A percentile compares a stretch with the other conserved stretches of the same genome.
These are phyloP conservation scores for Fusarium sp. DNA, from an alignment of 2,329 filamentous ascomycete genomes.

Conservation along the genomic window DNA sequence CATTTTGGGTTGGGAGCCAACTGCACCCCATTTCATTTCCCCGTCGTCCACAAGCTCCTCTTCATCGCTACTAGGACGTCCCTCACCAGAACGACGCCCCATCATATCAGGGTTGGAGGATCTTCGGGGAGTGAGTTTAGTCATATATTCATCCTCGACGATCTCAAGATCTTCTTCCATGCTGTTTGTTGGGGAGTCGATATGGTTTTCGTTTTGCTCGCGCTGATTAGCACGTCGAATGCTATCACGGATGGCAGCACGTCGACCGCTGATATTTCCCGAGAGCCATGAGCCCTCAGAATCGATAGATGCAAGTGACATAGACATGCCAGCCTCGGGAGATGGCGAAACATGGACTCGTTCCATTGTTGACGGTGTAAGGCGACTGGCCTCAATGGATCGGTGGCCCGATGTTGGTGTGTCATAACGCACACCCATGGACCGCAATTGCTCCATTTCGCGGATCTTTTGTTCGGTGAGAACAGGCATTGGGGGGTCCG, in stretches of 20 bases:
- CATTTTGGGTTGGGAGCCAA: constrained; percentile 64
- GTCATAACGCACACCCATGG: constrained; percentile 56
- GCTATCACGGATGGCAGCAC: constrained; percentile 61
- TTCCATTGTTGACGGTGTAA: constrained; percentile 41
- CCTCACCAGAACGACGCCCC: constrained; percentile 62
- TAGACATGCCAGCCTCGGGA: constrained; percentile 75
- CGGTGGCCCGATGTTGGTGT: constrained; percentile 60
- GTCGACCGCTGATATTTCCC: constrained; percentile 70
- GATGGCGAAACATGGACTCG: constrained; percentile 53
- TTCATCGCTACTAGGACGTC: constrained; percentile 70
- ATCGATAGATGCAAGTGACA: constrained; percentile 93
- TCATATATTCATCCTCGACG: constrained; percentile 79
- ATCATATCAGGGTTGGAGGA: constrained; percentile 45
- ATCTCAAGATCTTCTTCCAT: constrained; percentile 74
- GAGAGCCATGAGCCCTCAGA: constrained; percentile 97
- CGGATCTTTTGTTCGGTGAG: constrained; percentile 47
- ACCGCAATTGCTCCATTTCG: constrained; percentile 47
- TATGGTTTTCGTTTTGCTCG: constrained; percentile 52
- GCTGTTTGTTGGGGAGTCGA: constrained; percentile 54
- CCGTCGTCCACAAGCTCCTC: constrained; percentile 60
- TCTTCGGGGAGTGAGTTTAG: constrained; percentile 55
- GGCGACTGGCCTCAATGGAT: constrained; percentile 50
- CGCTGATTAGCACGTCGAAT: constrained; percentile 50
- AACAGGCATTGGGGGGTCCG: constrained; percentile 58
- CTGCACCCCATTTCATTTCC: constrained; percentile 65